A percentile compares a stretch with the other conserved stretches of the same genome.
phyloP scores from a whole-genome alignment of 768 basidiomycete species.

The Dacryopinax spathularia region DNA sequence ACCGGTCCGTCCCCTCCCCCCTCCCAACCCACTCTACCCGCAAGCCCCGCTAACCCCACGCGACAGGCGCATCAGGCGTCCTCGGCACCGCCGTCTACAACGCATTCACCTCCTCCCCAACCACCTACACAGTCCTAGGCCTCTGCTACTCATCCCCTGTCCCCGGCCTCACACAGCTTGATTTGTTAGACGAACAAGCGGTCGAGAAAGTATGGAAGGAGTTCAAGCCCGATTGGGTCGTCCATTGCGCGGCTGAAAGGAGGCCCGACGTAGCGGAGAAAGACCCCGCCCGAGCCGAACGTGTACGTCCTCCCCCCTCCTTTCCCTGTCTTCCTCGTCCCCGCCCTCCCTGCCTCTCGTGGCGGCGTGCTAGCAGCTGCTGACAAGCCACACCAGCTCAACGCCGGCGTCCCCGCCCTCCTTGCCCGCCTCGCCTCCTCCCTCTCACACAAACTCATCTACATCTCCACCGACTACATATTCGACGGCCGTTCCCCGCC shows the following conservation, averaged over 20 bases:
- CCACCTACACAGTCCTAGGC: constrained; percentile 35
- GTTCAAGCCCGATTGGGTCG: constrained; percentile 63
- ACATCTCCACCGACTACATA: constrained; percentile 97
- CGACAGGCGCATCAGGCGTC: constrained; percentile 76
- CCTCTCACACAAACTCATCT: constrained; percentile 57
- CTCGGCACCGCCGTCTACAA: constrained; percentile 65
- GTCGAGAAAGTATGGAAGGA: constrained; percentile 42
- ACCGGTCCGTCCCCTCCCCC: constrained; percentile 5
- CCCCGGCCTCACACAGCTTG: constrained; percentile 41
- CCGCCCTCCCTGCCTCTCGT: neutral
- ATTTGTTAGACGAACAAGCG: constrained; percentile 47
- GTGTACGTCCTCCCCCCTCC: constrained; percentile 29
- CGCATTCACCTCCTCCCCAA: constrained; percentile 37
- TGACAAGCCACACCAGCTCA: constrained; percentile 40
- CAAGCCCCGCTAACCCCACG: neutral
- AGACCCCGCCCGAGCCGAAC: constrained; percentile 56
- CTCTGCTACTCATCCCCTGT: constrained; percentile 58
- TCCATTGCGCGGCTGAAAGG: constrained; percentile 92
- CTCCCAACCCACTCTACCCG: neutral
- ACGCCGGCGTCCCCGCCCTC: constrained; percentile 56
- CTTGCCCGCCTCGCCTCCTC: constrained; percentile 53
- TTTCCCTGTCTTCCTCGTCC: neutral
- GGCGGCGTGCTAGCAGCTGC: neutral
- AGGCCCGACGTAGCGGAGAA: constrained; percentile 86
- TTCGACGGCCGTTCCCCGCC: constrained; percentile 90